Evolutionary conservation across 257 asterid species (phyloP).

Genomic region (Linaria vulgaris): DNA sequence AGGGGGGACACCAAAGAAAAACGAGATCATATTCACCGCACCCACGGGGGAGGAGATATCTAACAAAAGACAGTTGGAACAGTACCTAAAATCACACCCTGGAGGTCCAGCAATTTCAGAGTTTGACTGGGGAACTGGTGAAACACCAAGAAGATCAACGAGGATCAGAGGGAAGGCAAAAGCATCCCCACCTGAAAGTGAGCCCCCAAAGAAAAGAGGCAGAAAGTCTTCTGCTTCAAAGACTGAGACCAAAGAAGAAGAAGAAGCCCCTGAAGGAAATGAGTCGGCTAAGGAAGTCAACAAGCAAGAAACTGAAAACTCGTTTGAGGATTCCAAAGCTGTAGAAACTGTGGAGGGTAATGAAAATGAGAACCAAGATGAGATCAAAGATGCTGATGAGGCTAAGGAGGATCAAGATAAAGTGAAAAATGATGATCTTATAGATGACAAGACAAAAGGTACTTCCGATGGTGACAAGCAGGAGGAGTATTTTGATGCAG

Average conservation of each 20-base stretch:
- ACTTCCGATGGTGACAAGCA: constrained; percentile 1
- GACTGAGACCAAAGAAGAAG: constrained; percentile 31
- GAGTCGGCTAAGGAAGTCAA: constrained; percentile 31
- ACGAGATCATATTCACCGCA: constrained; percentile 45
- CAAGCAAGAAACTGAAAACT: constrained; percentile 29
- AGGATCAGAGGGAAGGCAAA: constrained; percentile 43
- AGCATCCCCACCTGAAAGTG: constrained; percentile 27
- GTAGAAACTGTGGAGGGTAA: constrained; percentile 7
- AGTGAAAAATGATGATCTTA: neutral
- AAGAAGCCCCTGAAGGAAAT: constrained; percentile 31
- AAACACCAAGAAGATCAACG: constrained; percentile 54
- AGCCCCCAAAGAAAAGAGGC: constrained; percentile 41
- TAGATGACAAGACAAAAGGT: neutral
- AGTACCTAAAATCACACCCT: constrained; percentile 52
- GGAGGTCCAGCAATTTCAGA: constrained; percentile 39
- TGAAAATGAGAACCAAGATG: neutral
- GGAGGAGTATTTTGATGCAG: constrained; percentile 2
- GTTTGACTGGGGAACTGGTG: constrained; percentile 57
- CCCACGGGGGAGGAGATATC: constrained; percentile 55
- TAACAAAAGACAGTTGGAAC: constrained; percentile 39
- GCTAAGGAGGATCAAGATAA: constrained; percentile 11
- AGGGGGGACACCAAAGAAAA: constrained; percentile 42
- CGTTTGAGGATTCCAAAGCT: constrained; percentile 3
- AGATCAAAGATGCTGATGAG: neutral
- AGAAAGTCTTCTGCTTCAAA: constrained; percentile 38